phyloP scores from a whole-genome alignment of 257 asterid genomes.

The Hygrophila difformis region DNA sequence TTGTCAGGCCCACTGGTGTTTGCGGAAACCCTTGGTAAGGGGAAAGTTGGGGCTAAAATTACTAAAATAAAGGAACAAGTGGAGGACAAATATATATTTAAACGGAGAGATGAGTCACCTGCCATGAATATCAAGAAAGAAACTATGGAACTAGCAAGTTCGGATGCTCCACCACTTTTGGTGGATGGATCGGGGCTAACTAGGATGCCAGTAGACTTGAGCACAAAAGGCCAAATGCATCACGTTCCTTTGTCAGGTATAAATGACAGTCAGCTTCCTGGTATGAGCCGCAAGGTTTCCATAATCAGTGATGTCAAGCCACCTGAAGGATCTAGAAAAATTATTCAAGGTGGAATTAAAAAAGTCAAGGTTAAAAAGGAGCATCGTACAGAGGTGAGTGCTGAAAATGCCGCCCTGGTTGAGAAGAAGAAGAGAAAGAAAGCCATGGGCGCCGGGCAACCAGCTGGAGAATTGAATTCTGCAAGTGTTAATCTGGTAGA shows the following conservation, averaged over 20 bases:
- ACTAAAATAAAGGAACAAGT: constrained; percentile 32
- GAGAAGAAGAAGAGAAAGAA: constrained; percentile 49
- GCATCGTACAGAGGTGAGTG: constrained; percentile 32
- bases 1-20: constrained; percentile 41
- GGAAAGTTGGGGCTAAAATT: constrained; percentile 21
- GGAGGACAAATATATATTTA: constrained; percentile 46
- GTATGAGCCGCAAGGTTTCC: constrained; percentile 23
- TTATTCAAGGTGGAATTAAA: constrained; percentile 31
- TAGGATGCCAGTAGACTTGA: constrained; percentile 17
- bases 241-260: constrained; percentile 25
- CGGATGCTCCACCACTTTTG: constrained; percentile 23
- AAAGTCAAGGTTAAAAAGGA: constrained; percentile 49
- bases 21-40: constrained; percentile 41
- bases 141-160: constrained; percentile 26
- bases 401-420: constrained; percentile 29
- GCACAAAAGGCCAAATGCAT: constrained; percentile 17
- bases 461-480: constrained; percentile 16
- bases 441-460: constrained; percentile 15
- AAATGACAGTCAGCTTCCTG: constrained; percentile 28
- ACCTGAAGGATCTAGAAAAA: constrained; percentile 27
- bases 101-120: constrained; percentile 60
- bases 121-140: constrained; percentile 37
- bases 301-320: constrained; percentile 20
- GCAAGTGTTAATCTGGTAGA: constrained; percentile 24
- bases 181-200: constrained; percentile 30